A percentile compares a stretch with the other conserved stretches of the same genome.
These are phyloP conservation scores for Brettanomyces anomalus DNA, from an alignment of 805 yeast species.

Conservation along the genomic window DNA sequence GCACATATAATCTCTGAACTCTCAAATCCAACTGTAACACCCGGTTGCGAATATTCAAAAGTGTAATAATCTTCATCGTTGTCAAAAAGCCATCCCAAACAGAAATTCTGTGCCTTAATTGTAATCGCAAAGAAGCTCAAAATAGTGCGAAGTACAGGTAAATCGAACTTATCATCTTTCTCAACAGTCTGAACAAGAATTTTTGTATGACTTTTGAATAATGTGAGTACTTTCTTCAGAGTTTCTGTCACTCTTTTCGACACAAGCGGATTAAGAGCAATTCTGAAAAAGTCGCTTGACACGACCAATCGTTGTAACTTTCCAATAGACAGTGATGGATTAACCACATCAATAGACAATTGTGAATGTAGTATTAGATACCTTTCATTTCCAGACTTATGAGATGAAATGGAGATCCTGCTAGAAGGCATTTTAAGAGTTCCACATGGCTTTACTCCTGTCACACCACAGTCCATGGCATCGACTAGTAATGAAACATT, in stretches of 20 bases:
- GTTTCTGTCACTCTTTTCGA: slow-evolving; percentile 16
- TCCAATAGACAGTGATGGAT: slow-evolving; percentile 23
- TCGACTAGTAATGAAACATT: slow-evolving; percentile 5
- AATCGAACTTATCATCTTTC: too few relatives aligned
- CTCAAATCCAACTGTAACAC: slow-evolving; percentile 74
- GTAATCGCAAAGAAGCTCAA: slow-evolving; percentile 43
- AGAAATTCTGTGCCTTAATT: slow-evolving; percentile 52
- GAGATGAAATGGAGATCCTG: slow-evolving; percentile 24
- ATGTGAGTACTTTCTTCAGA: neutral
- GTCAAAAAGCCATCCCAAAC: slow-evolving; percentile 76
- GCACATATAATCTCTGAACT: slow-evolving; percentile 59
- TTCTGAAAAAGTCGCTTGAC: slow-evolving; percentile 48
- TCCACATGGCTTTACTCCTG: slow-evolving; percentile 26
- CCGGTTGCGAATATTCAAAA: slow-evolving; percentile 33
- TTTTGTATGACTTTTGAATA: too few relatives aligned
- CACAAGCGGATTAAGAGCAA: slow-evolving; percentile 45
- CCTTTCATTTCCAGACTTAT: slow-evolving; percentile 30
- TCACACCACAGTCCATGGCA: slow-evolving; percentile 10
- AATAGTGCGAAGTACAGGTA: slow-evolving; percentile 10
- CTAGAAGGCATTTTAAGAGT: slow-evolving; percentile 33
- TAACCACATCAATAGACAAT: slow-evolving; percentile 33
- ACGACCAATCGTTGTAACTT: slow-evolving; percentile 41
- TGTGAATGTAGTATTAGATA: slow-evolving; percentile 38
- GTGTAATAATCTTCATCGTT: slow-evolving; percentile 19
- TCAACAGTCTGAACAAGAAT: too few relatives aligned